Base-by-base conservation (phyloP, 345 rosid genomes). In the Salix koriyanagi region DNA sequence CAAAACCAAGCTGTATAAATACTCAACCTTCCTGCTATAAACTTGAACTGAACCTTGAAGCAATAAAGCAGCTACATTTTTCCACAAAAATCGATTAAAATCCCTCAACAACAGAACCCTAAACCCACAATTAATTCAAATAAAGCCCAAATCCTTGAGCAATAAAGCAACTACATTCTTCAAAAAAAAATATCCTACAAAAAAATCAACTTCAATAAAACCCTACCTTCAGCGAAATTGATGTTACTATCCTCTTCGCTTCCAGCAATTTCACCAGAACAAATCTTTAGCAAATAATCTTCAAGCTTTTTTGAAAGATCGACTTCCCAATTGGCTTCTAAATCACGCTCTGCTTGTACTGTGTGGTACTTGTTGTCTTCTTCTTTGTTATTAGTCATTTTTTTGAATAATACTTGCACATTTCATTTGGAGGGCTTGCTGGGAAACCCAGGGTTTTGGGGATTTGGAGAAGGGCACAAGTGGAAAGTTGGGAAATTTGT, bases 21-120 rank as follows among this genome's bases (percentile, higher is more conserved):
- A 96, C 83, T 96, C 99, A 16, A 96, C 99, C 80, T 96, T 96
- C 85, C 95, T 85, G 87, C 99, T 91, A 69, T 96, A 96, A 67
- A 96, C 99, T 78, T 96, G 99, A 74, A 89, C 92, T 41, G 99
- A 96, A 67, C 97, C 98, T 89, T 96, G 99, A 86, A 96, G 90
- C 82, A 96, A 85, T 86, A 96, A 87, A 79, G 99, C 99, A 84
- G 99, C 99, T 96, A 80, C 86, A 89, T 23, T 83, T 80, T 6
- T 9, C 65, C 79, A 74, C 73, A 39, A 71, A 44, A 71, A 61
- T 21, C 50, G 7, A 44, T 52, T 73, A 26, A 54, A 58, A 58
- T 58, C 62, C 2, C 6, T 65, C 50, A 69, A 71, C 60, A 46
- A 39, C 52, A 25, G 44, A 67, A 79, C 25, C 73, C 10, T 26